Evolutionary conservation across 2,329 filamentous ascomycete genomes (phyloP), one percentile per base, ranked within the genome.

Genomic region (Podosphaera aphanis): DNA sequence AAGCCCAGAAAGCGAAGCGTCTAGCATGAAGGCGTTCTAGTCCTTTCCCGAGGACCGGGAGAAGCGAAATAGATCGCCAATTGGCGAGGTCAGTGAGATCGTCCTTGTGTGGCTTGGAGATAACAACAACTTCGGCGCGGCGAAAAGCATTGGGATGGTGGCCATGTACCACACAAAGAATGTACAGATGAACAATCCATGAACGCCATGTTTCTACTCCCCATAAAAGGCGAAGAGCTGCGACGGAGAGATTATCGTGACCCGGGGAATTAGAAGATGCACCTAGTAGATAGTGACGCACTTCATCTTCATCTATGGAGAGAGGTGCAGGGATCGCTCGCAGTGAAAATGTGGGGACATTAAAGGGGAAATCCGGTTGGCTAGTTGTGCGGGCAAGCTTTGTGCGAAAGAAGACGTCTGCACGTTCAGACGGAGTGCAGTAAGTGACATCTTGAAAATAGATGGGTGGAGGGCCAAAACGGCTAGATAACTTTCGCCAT

Each of bases 401-500:
- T n/a, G n/a, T n/a, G n/a, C n/a, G n/a, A n/a, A n/a, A n/a, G n/a
- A n/a, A n/a, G n/a, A n/a, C n/a, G 35, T 38, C 3, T 38, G 35
- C 8, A 38, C 21, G 18, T 21, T 23, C 38, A 40, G n/a, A 20
- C 38, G 38, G 38, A 6, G 2, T 40, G 18, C 19, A 18, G 2
- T 40, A 40, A 2, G 38, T 40, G 38, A 40, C 18, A 40, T 19
- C 38, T 40, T 6, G 11, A 40, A 40, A 40, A 5, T 40, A 19
- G 19, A 40, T 40, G n/a, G 38, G 19, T 3, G 18, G 16, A 13
- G 2, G 13, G 38, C 38, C 38, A 40, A 23, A 21, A 19, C 19
- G 38, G 19, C 38, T 40, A 23, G 38, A 40, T 40, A 40, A 40
- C 20, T 40, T 40, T 21, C 38, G n/a, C n/a, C n/a, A n/a, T n/a